Conservation (phyloP, 345 rosid species). For the Barbarea vulgaris region DNA sequence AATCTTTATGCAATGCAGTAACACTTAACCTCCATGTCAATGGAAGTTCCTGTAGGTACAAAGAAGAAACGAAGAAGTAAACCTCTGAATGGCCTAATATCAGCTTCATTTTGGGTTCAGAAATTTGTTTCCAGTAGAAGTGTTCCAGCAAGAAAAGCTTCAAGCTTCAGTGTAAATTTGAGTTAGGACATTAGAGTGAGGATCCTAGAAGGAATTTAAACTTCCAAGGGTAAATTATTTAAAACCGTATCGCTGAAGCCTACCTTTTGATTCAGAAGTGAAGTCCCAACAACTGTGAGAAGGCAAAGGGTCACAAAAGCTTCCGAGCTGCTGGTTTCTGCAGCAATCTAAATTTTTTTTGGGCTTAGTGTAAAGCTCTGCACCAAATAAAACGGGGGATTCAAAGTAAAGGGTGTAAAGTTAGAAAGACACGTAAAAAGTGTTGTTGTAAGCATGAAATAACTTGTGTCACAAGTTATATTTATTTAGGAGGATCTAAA, state of each 20-base stretch:
- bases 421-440: slow-evolving; percentile 1
- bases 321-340: slow-evolving; percentile 94
- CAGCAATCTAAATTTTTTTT: slow-evolving; percentile 70
- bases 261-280: slow-evolving; percentile 81
- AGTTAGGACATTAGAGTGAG: slow-evolving; percentile 5
- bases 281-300: slow-evolving; percentile 92
- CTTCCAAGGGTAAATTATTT: slow-evolving; percentile 7
- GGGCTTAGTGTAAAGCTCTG: slow-evolving; percentile 37
- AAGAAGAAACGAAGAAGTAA: slow-evolving; percentile 93
- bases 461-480: too few relatives aligned
- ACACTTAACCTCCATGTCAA: slow-evolving; percentile 81
- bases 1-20: slow-evolving; percentile 15
- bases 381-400: slow-evolving; percentile 27
- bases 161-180: slow-evolving; percentile 62
- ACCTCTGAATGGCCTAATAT: slow-evolving; percentile 97
- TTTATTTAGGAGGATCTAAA: too few relatives aligned
- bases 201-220: slow-evolving; percentile 13
- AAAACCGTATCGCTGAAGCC: slow-evolving; percentile 97
- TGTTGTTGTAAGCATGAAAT: too few relatives aligned
- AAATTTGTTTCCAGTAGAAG: slow-evolving; percentile 93
- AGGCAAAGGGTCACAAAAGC: slow-evolving; percentile 97
- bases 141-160: slow-evolving; percentile 98
- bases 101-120: slow-evolving; percentile 96
- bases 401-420: not conserved
- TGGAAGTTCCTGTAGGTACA: slow-evolving; percentile 92